Conservation (phyloP, 2,329 filamentous ascomycete genomes). For the Verticillium tricorpus region DNA sequence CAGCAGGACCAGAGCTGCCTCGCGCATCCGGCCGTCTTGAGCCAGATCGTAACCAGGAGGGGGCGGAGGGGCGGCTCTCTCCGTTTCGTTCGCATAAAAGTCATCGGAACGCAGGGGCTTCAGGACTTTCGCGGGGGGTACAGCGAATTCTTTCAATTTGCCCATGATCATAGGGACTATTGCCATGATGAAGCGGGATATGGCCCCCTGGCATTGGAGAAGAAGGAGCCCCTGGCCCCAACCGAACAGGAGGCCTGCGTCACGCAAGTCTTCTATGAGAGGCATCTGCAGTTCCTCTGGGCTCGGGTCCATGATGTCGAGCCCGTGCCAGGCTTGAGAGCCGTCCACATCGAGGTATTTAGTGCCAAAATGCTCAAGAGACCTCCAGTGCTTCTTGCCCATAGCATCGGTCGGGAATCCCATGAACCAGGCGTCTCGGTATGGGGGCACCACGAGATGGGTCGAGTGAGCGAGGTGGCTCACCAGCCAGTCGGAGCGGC, state of each 20-base stretch:
- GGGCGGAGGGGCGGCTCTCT: not conserved
- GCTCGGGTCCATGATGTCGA: not conserved
- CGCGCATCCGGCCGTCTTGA: not conserved
- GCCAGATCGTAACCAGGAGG: not conserved
- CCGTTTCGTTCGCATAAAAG: not conserved
- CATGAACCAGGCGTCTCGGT: constrained; percentile 8
- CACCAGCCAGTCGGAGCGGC: constrained; percentile 2
- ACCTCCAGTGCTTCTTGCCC: not conserved
- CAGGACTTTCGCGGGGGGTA: not conserved
- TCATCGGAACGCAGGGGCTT: not conserved
- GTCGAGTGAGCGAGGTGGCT: not conserved
- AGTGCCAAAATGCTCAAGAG: not conserved
- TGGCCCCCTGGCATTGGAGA: constrained; percentile 3
- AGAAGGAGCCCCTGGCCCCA: constrained; percentile 7
- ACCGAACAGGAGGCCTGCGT: constrained; percentile 1
- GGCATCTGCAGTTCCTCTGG: not conserved
- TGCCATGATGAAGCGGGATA: not conserved
- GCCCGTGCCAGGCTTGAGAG: not conserved
- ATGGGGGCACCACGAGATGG: not conserved
- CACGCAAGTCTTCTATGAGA: not conserved
- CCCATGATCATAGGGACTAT: not conserved
- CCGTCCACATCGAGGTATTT: not conserved
- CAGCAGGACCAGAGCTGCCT: not conserved
- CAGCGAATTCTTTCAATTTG: not conserved
- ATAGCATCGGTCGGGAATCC: not conserved